Evolutionary conservation across 306 rosid genomes (phyloP).

Genomic region (Rubus parviflorus): DNA sequence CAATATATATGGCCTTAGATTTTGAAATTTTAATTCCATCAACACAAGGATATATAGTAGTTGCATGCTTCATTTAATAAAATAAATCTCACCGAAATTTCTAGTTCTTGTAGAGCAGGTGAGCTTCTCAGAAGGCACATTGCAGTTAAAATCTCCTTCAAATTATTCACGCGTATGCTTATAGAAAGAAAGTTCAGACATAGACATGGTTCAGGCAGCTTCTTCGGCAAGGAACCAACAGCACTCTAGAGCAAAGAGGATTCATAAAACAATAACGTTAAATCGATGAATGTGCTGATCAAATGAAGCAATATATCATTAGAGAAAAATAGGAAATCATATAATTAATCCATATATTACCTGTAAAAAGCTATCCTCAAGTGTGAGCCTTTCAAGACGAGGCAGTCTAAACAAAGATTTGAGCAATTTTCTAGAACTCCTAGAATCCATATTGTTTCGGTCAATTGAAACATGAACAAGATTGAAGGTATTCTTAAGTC

Average conservation of each 20-base stretch:
- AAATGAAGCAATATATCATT: background rate
- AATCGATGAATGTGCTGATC: background rate
- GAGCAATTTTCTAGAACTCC: constrained; percentile 38
- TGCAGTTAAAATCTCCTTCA: constrained; percentile 46
- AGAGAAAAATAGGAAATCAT: too few relatives aligned
- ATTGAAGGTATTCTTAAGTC: constrained; percentile 39
- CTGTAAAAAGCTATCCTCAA: constrained; percentile 46
- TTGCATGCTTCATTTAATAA: background rate
- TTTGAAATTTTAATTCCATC: background rate
- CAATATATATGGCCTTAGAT: too few relatives aligned
- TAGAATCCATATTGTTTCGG: constrained; percentile 26
- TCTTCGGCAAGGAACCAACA: constrained; percentile 36
- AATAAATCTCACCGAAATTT: constrained; percentile 11
- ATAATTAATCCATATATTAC: constrained; percentile 23
- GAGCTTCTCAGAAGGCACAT: constrained; percentile 52
- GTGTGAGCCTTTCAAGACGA: constrained; percentile 41
- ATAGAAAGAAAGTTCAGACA: constrained; percentile 50
- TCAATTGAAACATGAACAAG: constrained; percentile 37
- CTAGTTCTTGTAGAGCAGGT: constrained; percentile 54
- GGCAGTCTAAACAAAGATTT: constrained; percentile 38
- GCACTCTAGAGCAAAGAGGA: constrained; percentile 44
- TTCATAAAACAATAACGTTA: background rate
- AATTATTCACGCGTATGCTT: constrained; percentile 44
- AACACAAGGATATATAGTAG: background rate
- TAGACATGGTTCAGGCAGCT: constrained; percentile 37